These are phyloP conservation scores for Globisporangium cederbergense DNA, from an alignment of 352 stramenopile species.

Conservation along the genomic window DNA sequence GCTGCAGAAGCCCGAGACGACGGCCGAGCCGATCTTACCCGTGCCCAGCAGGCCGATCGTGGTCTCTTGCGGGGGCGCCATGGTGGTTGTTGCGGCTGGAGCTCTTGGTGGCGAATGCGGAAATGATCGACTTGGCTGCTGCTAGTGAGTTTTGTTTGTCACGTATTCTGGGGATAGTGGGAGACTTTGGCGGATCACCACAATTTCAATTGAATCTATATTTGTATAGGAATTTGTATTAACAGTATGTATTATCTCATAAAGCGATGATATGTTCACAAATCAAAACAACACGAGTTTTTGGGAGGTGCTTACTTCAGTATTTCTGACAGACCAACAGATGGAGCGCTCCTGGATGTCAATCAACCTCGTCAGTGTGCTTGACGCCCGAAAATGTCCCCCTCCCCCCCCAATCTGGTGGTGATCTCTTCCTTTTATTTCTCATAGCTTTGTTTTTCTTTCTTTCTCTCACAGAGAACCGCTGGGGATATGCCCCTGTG, in stretches of 20 bases:
- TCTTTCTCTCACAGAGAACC: background rate
- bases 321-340: too few relatives aligned
- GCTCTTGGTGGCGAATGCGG: background rate
- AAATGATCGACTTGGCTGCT: background rate
- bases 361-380: too few relatives aligned
- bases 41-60: constrained; percentile 78
- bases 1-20: constrained; percentile 80
- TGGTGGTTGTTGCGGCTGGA: constrained; percentile 12
- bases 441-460: background rate
- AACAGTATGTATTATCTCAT: too few relatives aligned
- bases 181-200: too few relatives aligned
- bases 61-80: constrained; percentile 50
- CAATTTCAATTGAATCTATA: too few relatives aligned
- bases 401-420: background rate
- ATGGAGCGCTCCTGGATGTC: too few relatives aligned
- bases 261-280: too few relatives aligned
- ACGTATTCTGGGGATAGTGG: background rate
- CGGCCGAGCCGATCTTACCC: constrained; percentile 84
- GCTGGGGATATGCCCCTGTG: background rate
- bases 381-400: background rate
- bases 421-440: background rate
- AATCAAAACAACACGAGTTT: too few relatives aligned
- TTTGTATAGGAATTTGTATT: too few relatives aligned
- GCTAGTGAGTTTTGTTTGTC: background rate
- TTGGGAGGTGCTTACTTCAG: too few relatives aligned